Base-by-base conservation (phyloP, 495 filamentous ascomycete species). In the Hypoxylon cercidicola region DNA sequence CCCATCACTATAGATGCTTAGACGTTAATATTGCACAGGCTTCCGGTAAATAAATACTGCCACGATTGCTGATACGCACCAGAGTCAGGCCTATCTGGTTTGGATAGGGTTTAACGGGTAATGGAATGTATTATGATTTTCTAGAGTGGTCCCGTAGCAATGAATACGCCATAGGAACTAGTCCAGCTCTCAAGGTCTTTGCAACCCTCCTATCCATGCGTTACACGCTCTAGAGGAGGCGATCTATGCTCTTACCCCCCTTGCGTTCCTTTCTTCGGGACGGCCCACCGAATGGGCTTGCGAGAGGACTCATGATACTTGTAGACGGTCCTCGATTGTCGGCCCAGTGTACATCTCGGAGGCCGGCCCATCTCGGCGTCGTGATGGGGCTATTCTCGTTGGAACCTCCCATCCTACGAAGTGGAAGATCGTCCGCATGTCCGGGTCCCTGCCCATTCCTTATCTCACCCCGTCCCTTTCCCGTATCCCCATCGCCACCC, bases 1-100 rank as follows among this genome's bases (percentile, higher is more conserved):
- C 48, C 4, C 1, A 16, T 19, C 15, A 28, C 41, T 49, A 23
- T 11, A 20, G 4, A 25, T 11, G 0, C 1, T 11, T 1, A 23
- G 20, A 3, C 40, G 19, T 52, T 71, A 49, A 72, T 40, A n/a
- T 49, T 40, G n/a, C 19, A 57, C 21, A 68, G 65, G 9, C 39
- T 74, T 15, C 39, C 39, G 4, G 55, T 70, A 35, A 72, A 78
- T 32, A 75, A 78, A 51, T 78, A 72, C 32, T 75, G 74, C 15
- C 64, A 65, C 39, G 55, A 68, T 12, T 73, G 68, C 32, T 71
- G 50, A 55, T 41, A 16, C 4, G 7, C 25, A 16, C 16, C 39
- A 16, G 13, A 41, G 2, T 15, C 8, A 16, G 9, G 16, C n/a
- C 15, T n/a, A 37, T 2, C 34, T 37, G 30, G 4, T 4, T 4